Conservation (phyloP, 495 filamentous ascomycete genomes). For the Penicillium roqueforti region DNA sequence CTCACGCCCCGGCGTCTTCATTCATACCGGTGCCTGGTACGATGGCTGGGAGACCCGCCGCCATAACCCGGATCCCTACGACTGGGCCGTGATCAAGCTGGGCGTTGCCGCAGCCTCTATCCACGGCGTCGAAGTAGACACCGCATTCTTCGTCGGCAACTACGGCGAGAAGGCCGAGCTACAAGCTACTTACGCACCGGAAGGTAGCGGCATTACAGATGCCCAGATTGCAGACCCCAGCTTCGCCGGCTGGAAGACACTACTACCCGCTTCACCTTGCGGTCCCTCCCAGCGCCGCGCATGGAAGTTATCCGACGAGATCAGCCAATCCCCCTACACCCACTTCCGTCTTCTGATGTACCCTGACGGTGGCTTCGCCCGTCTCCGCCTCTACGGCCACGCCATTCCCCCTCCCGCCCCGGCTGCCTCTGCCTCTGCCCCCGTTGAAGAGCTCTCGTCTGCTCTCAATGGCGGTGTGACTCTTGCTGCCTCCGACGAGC, state of each 20-base stretch:
- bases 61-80: constrained; percentile 73
- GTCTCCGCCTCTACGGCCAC: constrained; percentile 77
- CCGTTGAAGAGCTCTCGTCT: constrained; percentile 77
- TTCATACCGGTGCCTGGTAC: constrained; percentile 86
- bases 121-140: constrained; percentile 80
- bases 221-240: constrained; percentile 56
- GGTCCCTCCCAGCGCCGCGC: constrained; percentile 72
- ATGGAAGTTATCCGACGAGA: constrained; percentile 60
- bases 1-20: constrained; percentile 74
- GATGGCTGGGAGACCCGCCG: constrained; percentile 93
- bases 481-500: constrained; percentile 73
- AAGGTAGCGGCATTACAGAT: constrained; percentile 43
- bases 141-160: constrained; percentile 82
- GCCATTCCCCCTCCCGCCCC: constrained; percentile 48
- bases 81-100: constrained; percentile 79
- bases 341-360: constrained; percentile 88
- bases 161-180: constrained; percentile 79
- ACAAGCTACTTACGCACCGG: constrained; percentile 63
- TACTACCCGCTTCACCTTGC: constrained; percentile 65
- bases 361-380: constrained; percentile 89
- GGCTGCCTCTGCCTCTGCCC: constrained; percentile 14
- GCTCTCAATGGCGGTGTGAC: constrained; percentile 78
- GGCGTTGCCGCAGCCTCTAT: constrained; percentile 74
- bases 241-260: constrained; percentile 64
- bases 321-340: constrained; percentile 65